A percentile compares a stretch with the other conserved stretches of the same genome.
Conservation (phyloP, 108 stramenopile genomes). For the Cylindrotheca fusiformis region DNA sequence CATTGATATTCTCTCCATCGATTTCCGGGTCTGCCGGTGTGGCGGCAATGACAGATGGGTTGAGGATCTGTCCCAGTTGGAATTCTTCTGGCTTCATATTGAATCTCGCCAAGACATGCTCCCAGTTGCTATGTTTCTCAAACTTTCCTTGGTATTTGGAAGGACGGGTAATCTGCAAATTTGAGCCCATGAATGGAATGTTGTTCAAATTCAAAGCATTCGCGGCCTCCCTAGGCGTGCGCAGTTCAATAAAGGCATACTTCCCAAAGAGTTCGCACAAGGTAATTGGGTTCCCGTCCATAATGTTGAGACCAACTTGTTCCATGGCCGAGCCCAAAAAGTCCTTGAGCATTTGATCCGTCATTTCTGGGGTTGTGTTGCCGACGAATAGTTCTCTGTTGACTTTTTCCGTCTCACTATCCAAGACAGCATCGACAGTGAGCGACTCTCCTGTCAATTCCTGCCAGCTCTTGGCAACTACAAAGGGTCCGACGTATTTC, state of each 20-base stretch:
- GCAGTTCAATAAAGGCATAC: conserved; percentile 92
- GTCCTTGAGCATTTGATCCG: conserved; percentile 82
- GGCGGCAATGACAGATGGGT: conserved; percentile 24
- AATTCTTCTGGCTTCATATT: conserved; percentile 75
- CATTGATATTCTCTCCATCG: conserved; percentile 28
- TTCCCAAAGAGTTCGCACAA: conserved; percentile 84
- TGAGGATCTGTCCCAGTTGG: conserved; percentile 38
- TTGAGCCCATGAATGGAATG: conserved; percentile 88
- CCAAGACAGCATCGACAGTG: conserved; percentile 51
- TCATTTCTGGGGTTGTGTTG: conserved; percentile 93
- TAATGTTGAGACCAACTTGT: conserved; percentile 75
- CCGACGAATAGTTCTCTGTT: conserved; percentile 91
- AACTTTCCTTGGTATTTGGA: conserved; percentile 85
- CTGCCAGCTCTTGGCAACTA: conserved; percentile 80
- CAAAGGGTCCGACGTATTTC: conserved; percentile 84
- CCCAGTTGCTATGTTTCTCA: conserved; percentile 90
- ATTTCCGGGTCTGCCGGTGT: conserved; percentile 30
- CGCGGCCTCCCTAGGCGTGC: conserved; percentile 80
- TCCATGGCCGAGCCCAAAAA: conserved; percentile 84
- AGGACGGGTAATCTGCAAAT: conserved; percentile 84
- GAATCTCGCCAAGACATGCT: conserved; percentile 89
- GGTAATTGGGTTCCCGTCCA: conserved; percentile 86
- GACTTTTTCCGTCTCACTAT: conserved; percentile 77
- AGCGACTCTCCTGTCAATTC: conserved; percentile 77
- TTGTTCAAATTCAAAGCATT: conserved; percentile 91